phyloP scores from a whole-genome alignment of 768 basidiomycete species.

The Calocybe cyanea region DNA sequence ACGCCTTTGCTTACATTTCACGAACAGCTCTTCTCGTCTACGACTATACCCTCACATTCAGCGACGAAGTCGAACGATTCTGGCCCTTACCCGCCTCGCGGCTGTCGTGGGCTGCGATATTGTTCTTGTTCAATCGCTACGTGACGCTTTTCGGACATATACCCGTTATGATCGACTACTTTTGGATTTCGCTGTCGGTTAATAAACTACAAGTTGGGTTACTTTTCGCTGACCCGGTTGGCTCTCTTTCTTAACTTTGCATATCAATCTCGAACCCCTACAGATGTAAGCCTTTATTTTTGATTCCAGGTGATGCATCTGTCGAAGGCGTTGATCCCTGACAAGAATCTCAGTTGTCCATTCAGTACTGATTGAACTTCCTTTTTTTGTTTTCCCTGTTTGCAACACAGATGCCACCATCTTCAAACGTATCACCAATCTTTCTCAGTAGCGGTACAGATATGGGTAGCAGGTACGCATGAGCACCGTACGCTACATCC shows the following conservation, averaged over 20 bases:
- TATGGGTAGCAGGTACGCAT: slow-evolving; percentile 11
- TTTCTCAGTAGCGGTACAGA: slow-evolving; percentile 12
- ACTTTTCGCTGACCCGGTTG: neutral
- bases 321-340: neutral
- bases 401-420: slow-evolving; percentile 5
- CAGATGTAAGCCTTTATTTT: neutral
- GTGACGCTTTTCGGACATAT: slow-evolving; percentile 26
- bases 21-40: slow-evolving; percentile 24
- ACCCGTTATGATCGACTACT: slow-evolving; percentile 22
- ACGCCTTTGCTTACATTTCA: neutral
- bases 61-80: slow-evolving; percentile 30
- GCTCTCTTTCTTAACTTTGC: slow-evolving; percentile 1
- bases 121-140: slow-evolving; percentile 36
- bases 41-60: slow-evolving; percentile 37
- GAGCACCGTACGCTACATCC: neutral
- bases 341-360: slow-evolving; percentile 5
- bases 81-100: slow-evolving; percentile 23
- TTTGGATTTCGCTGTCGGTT: slow-evolving; percentile 17
- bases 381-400: neutral
- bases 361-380: neutral
- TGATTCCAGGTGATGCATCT: too few species aligned
- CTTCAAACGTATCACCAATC: slow-evolving; percentile 16
- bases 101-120: slow-evolving; percentile 17
- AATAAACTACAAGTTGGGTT: slow-evolving; percentile 14
- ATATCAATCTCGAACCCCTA: slow-evolving; percentile 12